Conservation (phyloP, 768 basidiomycete genomes). For the Termitomyces sp. region DNA sequence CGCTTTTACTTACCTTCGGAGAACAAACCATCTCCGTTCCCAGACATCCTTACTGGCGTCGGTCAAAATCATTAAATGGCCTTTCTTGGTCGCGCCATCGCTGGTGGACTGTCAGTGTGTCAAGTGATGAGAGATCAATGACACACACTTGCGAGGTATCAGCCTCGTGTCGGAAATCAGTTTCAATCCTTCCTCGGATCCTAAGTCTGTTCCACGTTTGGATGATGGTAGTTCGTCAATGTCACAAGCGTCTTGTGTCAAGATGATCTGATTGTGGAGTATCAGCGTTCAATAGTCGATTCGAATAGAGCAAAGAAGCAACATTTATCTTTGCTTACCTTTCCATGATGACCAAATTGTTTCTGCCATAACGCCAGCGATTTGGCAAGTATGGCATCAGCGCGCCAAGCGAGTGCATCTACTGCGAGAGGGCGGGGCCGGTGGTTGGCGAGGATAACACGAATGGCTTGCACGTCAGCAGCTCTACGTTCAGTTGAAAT, state of each 20-base stretch:
- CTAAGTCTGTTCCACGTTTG: slow-evolving; percentile 29
- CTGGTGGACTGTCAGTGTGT: slow-evolving; percentile 33
- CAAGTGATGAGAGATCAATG: slow-evolving; percentile 1
- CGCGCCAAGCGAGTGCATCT: slow-evolving; percentile 62
- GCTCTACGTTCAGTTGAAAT: slow-evolving; percentile 67
- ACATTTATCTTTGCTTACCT: slow-evolving; percentile 53
- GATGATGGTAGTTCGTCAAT: slow-evolving; percentile 39
- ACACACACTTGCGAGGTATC: slow-evolving; percentile 61
- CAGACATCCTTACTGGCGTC: slow-evolving; percentile 81
- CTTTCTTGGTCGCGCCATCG: slow-evolving; percentile 81
- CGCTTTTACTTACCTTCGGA: slow-evolving; percentile 60
- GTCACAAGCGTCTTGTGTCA: slow-evolving; percentile 69
- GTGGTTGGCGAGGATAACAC: slow-evolving; percentile 65
- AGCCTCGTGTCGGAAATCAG: slow-evolving; percentile 71
- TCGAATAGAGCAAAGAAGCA: neutral
- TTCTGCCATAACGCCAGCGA: slow-evolving; percentile 82
- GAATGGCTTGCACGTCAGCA: slow-evolving; percentile 88
- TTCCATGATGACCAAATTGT: slow-evolving; percentile 69
- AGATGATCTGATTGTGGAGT: slow-evolving; percentile 55
- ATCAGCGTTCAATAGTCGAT: slow-evolving; percentile 15
- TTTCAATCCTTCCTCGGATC: slow-evolving; percentile 53
- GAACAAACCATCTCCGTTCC: slow-evolving; percentile 83
- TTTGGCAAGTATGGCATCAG: slow-evolving; percentile 60
- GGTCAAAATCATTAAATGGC: slow-evolving; percentile 72
- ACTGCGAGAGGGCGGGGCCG: slow-evolving; percentile 45